Conservation (phyloP, 1,284 basidiomycete species). For the Sparassis latifolia region DNA sequence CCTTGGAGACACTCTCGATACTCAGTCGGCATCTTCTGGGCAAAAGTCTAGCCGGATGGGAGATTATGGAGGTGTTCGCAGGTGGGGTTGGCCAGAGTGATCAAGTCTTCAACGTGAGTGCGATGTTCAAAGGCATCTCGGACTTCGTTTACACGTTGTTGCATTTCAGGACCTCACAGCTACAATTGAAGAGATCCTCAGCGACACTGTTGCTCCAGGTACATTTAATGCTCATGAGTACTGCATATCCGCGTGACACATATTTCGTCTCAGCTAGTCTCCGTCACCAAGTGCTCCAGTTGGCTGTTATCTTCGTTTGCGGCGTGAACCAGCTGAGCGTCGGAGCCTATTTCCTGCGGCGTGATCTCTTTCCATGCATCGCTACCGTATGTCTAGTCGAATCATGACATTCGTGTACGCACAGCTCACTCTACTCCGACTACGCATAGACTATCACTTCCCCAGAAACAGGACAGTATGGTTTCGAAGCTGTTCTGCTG, state of each 20-base stretch:
- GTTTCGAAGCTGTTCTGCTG: conserved; percentile 52
- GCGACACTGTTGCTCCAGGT: conserved; percentile 40
- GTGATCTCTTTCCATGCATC: conserved; percentile 51
- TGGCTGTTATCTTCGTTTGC: conserved; percentile 50
- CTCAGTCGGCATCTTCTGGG: conserved; percentile 39
- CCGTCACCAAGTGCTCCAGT: conserved; percentile 49
- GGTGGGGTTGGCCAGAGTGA: conserved; percentile 53
- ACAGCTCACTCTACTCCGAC: no score
- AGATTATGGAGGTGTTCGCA: conserved; percentile 61
- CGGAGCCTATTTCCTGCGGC: conserved; percentile 59
- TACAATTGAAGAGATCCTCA: conserved; percentile 38
- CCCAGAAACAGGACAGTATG: conserved; percentile 44
- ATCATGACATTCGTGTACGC: background rate
- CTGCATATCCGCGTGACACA: background rate
- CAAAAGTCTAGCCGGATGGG: conserved; percentile 58
- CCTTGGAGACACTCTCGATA: conserved; percentile 43
- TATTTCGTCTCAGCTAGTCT: conserved; percentile 29
- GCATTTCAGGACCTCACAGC: conserved; percentile 40
- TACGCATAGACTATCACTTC: conserved; percentile 43
- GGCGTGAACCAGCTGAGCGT: conserved; percentile 56
- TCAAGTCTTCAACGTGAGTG: conserved; percentile 46
- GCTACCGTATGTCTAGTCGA: conserved; percentile 31
- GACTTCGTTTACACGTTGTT: background rate
- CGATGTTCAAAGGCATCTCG: background rate
- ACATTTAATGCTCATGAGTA: conserved; percentile 6